Conservation (phyloP, 163 green algal species). For the Chlorella variabilis region DNA sequence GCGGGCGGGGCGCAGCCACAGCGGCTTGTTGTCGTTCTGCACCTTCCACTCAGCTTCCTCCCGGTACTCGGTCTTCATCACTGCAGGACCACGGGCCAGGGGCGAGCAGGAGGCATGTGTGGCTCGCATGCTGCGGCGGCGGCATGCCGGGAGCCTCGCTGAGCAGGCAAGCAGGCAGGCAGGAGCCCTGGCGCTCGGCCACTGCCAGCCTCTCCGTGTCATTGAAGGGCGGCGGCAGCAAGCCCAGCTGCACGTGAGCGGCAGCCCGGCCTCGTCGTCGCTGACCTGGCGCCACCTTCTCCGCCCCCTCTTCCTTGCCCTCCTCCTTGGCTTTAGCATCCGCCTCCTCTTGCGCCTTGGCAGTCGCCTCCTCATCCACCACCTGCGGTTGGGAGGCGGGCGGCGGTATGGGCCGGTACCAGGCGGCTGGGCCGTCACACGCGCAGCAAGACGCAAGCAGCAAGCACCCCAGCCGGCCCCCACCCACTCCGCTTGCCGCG, state of each 20-base stretch:
- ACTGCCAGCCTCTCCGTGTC: no score
- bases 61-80: conserved; percentile 93
- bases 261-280: no score
- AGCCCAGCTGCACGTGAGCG: no score
- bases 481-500: no score
- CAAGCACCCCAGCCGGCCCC: no score
- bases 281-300: conserved; percentile 24
- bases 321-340: conserved; percentile 71
- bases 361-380: conserved; percentile 80
- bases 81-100: conserved; percentile 37
- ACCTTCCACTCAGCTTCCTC: conserved; percentile 83
- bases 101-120: no score
- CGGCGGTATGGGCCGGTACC: no score
- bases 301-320: conserved; percentile 73
- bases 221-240: no score
- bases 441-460: no score
- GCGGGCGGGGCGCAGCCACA: conserved; percentile 92
- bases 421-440: no score
- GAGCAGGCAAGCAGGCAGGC: not conserved
- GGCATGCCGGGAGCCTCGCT: not conserved
- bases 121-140: not conserved
- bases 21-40: conserved; percentile 97
- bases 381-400: conserved; percentile 53
- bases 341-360: conserved; percentile 77
- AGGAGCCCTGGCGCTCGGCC: no score